phyloP scores from a whole-genome alignment of 2,329 filamentous ascomycete genomes.

The Dothiorella sarmentorum region DNA sequence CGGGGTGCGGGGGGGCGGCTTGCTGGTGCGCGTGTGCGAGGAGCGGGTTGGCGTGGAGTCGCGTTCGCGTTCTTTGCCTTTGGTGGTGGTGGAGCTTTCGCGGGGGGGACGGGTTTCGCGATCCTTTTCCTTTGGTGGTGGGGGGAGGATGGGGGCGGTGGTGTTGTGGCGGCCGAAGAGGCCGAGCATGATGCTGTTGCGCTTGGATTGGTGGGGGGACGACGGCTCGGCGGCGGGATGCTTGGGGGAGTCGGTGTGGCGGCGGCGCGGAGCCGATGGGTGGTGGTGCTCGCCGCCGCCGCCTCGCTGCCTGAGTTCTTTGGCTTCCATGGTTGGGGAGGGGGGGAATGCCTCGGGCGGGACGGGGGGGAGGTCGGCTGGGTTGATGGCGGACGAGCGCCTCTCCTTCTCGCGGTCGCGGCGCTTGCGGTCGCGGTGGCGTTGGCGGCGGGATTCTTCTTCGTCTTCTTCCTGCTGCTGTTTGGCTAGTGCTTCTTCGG shows the following conservation, averaged over 20 bases:
- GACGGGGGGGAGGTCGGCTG: not conserved
- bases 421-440: not conserved
- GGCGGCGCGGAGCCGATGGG: not conserved
- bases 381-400: not conserved
- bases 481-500: not conserved
- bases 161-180: not conserved
- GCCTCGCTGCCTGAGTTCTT: not conserved
- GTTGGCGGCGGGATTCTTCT: constrained; percentile 5
- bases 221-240: not conserved
- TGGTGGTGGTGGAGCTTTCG: not conserved
- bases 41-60: not conserved
- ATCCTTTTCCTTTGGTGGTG: not conserved
- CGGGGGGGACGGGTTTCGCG: not conserved
- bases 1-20: not conserved
- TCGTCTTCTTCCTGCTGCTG: not conserved
- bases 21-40: not conserved
- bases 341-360: not conserved
- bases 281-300: too few relatives aligned
- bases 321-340: constrained; percentile 6
- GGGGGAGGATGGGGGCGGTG: not conserved
- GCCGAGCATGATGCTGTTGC: not conserved
- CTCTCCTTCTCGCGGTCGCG: not conserved
- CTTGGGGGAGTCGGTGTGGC: not conserved
- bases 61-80: not conserved
- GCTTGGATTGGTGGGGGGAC: not conserved